Evolutionary conservation across 192 early-diverging fungal species (phyloP), one percentile per base, ranked within the genome.

Genomic region (Coemansia sp.): DNA sequence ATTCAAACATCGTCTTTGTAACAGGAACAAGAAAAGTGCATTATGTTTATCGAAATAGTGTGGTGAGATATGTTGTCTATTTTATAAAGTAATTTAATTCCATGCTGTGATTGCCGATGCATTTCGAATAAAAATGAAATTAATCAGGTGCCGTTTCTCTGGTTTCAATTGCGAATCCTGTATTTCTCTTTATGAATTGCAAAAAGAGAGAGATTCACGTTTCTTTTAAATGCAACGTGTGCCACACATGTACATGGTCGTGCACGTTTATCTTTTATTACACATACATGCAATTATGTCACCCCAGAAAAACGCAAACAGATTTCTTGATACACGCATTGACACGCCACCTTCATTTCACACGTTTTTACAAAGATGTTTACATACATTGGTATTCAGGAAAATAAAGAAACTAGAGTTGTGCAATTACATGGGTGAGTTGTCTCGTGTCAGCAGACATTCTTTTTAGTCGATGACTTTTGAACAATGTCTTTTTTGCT

Each of bases 1-100:
- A 67, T 12, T 59, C 47, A 67, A 64, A 70, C 65, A 76, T 70
- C 24, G n/a, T 24, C 15, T 49, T 60, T 15, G 9, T 25, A 17
- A 17, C 38, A 45, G 3, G 48, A 5, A 25, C 15, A 50, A 49
- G 15, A 45, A 48, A 22, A 43, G 21, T 60, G 58, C 58, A n/a
- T 27, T 5, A 2, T 48, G 29, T 59, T 35, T 35, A 8, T 35
- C 7, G 8, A 0, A 35, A 35, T 35, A 35, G 32, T 35, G 32
- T 8, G 32, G 1, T 35, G 32, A 8, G 1, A 35, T 35, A 8
- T 35, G 32, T 35, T 35, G 32, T 35, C 32, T 35, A 35, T 35
- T 35, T 35, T 35, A 35, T 35, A 5, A 21, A 3, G 32, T 35
- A 35, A 35, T 35, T 35, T 35, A 35, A 35, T 35, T 35, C 32